Percentiles rank a stretch among this genome's conserved stretches.
Conservation (phyloP, 2,329 filamentous ascomycete genomes). For the Trichoderma koningii region DNA sequence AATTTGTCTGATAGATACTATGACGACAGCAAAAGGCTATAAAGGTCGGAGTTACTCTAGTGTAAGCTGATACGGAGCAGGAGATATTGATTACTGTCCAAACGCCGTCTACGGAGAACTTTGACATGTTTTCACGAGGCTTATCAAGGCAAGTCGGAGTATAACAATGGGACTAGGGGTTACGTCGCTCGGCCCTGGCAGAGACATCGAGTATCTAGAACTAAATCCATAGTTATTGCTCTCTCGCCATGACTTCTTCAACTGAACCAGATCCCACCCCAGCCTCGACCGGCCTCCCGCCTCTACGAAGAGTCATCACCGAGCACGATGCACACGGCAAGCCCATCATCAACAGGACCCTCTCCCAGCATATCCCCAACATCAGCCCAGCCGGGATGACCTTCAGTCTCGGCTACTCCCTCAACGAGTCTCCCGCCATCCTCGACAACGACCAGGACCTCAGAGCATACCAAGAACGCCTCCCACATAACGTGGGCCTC, state of each 20-base stretch:
- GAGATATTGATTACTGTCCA: too few relatives aligned
- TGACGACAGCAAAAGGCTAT: too few relatives aligned
- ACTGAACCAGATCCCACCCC: not conserved
- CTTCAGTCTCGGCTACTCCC: not conserved
- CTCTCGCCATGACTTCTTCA: not conserved
- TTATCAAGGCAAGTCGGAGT: too few relatives aligned
- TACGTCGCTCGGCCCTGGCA: not conserved
- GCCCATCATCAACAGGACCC: not conserved
- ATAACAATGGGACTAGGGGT: too few relatives aligned
- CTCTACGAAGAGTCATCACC: not conserved
- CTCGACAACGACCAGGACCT: slow-evolving; percentile 1
- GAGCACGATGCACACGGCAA: not conserved
- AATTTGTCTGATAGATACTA: too few relatives aligned
- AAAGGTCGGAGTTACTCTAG: too few relatives aligned
- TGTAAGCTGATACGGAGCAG: too few relatives aligned
- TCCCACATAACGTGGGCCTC: not conserved
- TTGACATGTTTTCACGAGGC: too few relatives aligned
- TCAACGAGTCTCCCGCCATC: not conserved
- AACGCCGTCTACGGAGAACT: too few relatives aligned
- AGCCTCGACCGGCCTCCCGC: not conserved
- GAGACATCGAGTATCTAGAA: not conserved
- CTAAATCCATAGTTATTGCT: not conserved
- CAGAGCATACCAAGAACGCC: not conserved
- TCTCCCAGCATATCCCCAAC: not conserved
- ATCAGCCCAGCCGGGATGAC: not conserved